These are phyloP conservation scores for Cerioporus squamosus DNA, from an alignment of 1,284 basidiomycete species.

Conservation along the genomic window DNA sequence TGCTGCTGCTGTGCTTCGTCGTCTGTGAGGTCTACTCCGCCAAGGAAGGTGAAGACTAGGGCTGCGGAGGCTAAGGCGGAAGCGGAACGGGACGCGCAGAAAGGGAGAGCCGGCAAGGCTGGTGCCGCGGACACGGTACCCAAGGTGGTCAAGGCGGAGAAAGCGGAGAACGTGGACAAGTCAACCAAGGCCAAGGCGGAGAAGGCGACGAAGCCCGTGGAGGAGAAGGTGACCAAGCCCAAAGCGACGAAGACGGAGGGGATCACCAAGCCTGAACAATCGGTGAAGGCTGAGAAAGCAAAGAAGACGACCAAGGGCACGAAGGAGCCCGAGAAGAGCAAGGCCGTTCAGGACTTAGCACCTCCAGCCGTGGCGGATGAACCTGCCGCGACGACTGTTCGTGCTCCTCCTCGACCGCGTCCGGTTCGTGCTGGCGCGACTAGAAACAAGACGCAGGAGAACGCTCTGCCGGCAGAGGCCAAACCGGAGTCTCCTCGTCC, in stretches of 20 bases:
- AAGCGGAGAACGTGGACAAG: not conserved
- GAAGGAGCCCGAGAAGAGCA: not conserved
- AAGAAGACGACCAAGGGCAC: conserved; percentile 1
- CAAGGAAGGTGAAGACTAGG: not conserved
- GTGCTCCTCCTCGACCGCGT: too few species aligned
- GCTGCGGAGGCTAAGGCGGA: too few species aligned
- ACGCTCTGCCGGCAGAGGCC: not conserved
- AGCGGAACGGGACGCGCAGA: too few species aligned
- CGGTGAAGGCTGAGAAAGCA: not conserved
- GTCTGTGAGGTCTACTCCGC: not conserved
- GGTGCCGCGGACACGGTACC: not conserved
- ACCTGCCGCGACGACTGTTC: too few species aligned
- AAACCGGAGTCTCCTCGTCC: not conserved
- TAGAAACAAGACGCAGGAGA: not conserved
- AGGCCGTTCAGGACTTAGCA: not conserved
- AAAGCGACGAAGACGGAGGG: not conserved
- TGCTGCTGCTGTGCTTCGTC: not conserved
- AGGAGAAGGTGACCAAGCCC: not conserved
- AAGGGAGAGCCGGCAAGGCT: too few species aligned
- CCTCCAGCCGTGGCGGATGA: too few species aligned
- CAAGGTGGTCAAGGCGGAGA: not conserved
- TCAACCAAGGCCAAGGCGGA: not conserved
- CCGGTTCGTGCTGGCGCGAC: not conserved
- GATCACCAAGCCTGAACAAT: not conserved
- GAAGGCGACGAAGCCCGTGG: not conserved